Evolutionary conservation across 139 green algal species (phyloP).

Genomic region (Marvania coccoides): DNA sequence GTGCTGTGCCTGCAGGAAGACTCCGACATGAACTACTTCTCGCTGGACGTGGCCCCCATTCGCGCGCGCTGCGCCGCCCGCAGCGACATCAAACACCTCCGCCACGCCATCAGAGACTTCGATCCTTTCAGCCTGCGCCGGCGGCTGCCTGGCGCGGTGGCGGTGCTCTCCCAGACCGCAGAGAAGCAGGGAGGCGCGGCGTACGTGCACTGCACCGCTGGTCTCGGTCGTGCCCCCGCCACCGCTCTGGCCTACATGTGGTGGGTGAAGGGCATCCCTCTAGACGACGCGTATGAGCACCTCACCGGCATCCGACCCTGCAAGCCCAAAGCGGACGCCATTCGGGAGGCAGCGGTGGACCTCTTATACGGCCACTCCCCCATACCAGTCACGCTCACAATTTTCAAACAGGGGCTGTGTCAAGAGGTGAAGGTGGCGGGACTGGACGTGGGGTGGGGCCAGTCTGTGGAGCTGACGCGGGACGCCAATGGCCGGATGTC

Average conservation of each 20-base stretch:
- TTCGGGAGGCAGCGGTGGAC: constrained; percentile 74
- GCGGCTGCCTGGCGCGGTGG: constrained; percentile 47
- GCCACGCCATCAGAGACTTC: constrained; percentile 72
- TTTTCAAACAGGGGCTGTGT: constrained; percentile 30
- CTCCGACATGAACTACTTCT: constrained; percentile 82
- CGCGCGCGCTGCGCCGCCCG: constrained; percentile 36
- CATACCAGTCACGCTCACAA: constrained; percentile 26
- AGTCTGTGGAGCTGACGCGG: constrained; percentile 42
- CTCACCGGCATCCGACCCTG: constrained; percentile 49
- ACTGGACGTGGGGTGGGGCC: constrained; percentile 90
- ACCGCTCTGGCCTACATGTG: constrained; percentile 87
- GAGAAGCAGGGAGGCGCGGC: constrained; percentile 35
- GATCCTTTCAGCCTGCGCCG: constrained; percentile 75
- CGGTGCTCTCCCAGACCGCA: constrained; percentile 27
- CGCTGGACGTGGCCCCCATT: constrained; percentile 69
- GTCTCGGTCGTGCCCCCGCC: constrained; percentile 84
- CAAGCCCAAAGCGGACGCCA: constrained; percentile 53
- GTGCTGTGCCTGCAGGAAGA: constrained; percentile 88
- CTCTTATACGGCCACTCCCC: constrained; percentile 56
- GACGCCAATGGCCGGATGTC: constrained; percentile 22
- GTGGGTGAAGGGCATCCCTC: constrained; percentile 67
- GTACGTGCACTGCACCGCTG: constrained; percentile 95
- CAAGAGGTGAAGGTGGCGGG: constrained; percentile 65
- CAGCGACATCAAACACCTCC: constrained; percentile 64
- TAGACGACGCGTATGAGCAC: constrained; percentile 50